Base-by-base conservation (phyloP, 257 asterid genomes). In the Solanum verrucosum region DNA sequence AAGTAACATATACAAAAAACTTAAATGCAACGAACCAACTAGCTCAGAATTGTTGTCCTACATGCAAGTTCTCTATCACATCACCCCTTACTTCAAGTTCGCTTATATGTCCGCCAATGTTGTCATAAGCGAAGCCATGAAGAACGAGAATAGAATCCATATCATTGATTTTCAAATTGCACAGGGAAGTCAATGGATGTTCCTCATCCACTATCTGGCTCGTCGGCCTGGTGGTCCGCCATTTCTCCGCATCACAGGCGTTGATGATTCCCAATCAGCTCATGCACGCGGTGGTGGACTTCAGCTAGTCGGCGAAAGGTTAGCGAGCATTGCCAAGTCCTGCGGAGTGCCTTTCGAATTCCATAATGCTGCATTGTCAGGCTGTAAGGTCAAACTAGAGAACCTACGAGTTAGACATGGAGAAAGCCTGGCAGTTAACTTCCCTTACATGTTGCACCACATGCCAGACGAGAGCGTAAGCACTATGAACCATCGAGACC, bases 391-490 rank as follows among this genome's bases (percentile, higher is more conserved):
- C 44, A 91, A 91, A 21, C 89, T 89, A 0, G 94, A 94, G 91
- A 88, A 92, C 90, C 94, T 96, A 4, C 70, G 71, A 37, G 78
- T 95, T 21, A 93, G 87, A 12, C 88, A 52, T 0, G 99, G 98
- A 8, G 99, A 96, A 90, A 96, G 98, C 38, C 74, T 96, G 88
- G 98, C 98, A 1, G 97, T 96, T 73, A 95, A 95, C 77, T 96
- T 95, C 34, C 98, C 99, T 21, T 96, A 90, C 92, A 90, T 95
- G 87, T 88, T 96, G 86, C 99, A 96, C 90, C 99, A 96, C 95
- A 93, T 96, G 95, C 99, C 99, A 9, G 99, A 96, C n/a, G 98
- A 96, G 95, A 95, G 98, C 1, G 98, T 96, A 65, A 94, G 92
- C 93, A 95, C 98, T 4, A 35, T 82, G 40, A 96, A 96, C 68